Evolutionary conservation across 306 rosid genomes (phyloP).

Genomic region (Mimosa pudica): DNA sequence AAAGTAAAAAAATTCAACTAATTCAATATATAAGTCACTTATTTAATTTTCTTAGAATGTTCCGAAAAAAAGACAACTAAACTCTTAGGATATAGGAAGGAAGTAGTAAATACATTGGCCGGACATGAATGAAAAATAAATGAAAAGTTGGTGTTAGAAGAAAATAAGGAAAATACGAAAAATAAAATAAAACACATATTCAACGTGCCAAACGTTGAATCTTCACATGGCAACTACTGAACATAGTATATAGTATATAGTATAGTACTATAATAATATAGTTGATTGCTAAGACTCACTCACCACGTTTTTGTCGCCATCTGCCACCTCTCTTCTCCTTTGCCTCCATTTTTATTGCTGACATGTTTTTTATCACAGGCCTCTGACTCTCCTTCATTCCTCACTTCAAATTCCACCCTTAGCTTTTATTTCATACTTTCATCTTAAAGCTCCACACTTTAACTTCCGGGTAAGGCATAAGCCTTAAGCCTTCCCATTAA

Average conservation of each 20-base stretch:
- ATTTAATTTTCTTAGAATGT: no score
- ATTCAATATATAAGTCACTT: no score
- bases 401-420: neutral
- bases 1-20: no score
- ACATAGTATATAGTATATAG: neutral
- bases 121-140: neutral
- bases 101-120: neutral
- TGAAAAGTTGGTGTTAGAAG: neutral
- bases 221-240: neutral
- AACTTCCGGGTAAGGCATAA: neutral
- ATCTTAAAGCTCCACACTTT: neutral
- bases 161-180: neutral
- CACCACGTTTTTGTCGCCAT: neutral
- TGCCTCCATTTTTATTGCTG: neutral
- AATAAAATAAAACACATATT: neutral
- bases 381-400: neutral
- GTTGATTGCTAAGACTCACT: neutral
- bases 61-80: no score
- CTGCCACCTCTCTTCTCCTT: neutral
- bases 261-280: neutral
- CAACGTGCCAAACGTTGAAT: neutral
- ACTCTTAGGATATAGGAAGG: no score
- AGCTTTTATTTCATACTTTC: neutral
- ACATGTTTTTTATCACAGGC: neutral
- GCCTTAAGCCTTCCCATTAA: no score